Base-by-base conservation (phyloP, 2,329 filamentous ascomycete species). In the Camillea tinctor region DNA sequence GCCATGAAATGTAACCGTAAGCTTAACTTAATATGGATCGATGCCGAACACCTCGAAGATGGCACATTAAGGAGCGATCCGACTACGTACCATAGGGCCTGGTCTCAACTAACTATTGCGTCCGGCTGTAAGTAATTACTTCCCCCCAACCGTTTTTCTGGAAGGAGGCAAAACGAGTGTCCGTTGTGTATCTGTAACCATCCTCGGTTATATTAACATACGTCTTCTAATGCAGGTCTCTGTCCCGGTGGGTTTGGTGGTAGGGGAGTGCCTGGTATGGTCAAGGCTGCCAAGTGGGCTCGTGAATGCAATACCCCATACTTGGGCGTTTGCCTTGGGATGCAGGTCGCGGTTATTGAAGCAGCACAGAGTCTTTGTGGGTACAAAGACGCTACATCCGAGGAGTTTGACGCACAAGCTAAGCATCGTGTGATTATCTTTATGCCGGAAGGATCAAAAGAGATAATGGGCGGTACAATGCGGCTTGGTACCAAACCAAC, bases 341-440 rank as follows among this genome's bases (percentile, higher is more conserved):
- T 97, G 88, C 95, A 98, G 75, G 84, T 97, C 52, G 93, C 94
- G 20, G 92, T 97, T 52, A 90, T 97, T 67, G 93, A 98, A 75
- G 92, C 87, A 68, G 92, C 93, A 1, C 87, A 93, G 50, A 88
- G 92, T 66, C 80, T 94, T 1, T 90, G 87, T 76, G 85, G 84
- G 24, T 81, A 93, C 63, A 69, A 78, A 36, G 72, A 78, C 9
- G 85, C 84, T 24, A 81, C 78, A 3, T 84, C 81, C 8, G 84
- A 86, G 66, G 85, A 88, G 70, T 79, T 87, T 30, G 68, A 79
- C 52, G 73, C 81, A 22, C 71, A 79, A 2, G 84, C 87, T n/a
- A 79, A 86, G 53, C 81, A 93, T 71, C 86, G 85, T 23, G 85
- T 91, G 24, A 87, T 99, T 66, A 85, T 98, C 67, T 94, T 90